These are phyloP conservation scores for Heliamphora pulchella DNA, from an alignment of 179 eudicot species.

Conservation along the genomic window DNA sequence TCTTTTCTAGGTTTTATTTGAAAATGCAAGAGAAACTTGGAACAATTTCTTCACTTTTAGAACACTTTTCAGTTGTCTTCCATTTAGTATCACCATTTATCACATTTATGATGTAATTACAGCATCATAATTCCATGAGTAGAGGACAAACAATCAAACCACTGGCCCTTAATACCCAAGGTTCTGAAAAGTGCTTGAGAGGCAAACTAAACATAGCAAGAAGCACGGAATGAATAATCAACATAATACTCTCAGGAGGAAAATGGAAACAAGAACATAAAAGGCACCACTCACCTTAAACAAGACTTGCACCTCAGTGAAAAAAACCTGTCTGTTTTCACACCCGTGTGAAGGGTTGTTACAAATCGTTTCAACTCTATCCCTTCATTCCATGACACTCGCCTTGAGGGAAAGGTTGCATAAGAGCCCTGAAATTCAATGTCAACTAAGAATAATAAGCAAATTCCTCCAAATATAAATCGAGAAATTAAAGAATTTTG, in stretches of 20 bases:
- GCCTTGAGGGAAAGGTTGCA: slow-evolving; percentile 18
- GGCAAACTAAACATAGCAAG: not conserved
- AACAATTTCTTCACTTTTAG: too few species aligned
- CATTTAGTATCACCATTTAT: not conserved
- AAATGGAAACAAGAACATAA: not conserved
- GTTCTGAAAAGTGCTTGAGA: not conserved
- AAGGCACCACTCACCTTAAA: slow-evolving; percentile 18
- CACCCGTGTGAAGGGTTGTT: slow-evolving; percentile 15
- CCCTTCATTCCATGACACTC: slow-evolving; percentile 16
- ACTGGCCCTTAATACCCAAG: not conserved
- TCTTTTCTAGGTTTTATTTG: too few species aligned
- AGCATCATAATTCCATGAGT: not conserved
- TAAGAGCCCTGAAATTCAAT: slow-evolving; percentile 21
- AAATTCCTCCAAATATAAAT: not conserved
- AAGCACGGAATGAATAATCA: not conserved
- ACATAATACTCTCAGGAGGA: not conserved
- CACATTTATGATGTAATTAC: too few species aligned
- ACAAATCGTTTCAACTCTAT: slow-evolving; percentile 13
- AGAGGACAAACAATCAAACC: not conserved
- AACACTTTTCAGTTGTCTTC: not conserved
- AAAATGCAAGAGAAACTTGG: too few species aligned
- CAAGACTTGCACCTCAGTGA: slow-evolving; percentile 21
- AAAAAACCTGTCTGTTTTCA: slow-evolving; percentile 11
- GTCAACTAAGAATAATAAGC: not conserved
- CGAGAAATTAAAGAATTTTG: not conserved